Evolutionary conservation across 2,329 filamentous ascomycete genomes (phyloP).

Genomic region (Fusarium lyarnte): DNA sequence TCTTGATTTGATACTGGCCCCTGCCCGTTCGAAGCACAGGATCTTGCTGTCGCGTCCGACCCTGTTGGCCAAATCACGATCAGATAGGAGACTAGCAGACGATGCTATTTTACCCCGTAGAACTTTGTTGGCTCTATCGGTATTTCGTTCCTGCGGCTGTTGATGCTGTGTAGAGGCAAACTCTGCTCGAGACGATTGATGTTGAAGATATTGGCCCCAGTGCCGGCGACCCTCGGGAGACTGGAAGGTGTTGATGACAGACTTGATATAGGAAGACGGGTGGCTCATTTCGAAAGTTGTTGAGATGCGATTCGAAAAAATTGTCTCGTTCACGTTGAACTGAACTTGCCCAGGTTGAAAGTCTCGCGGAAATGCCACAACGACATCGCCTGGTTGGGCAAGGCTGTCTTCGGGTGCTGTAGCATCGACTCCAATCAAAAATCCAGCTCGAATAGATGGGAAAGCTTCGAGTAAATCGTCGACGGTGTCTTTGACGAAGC

Average conservation of each 20-base stretch:
- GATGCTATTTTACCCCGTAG: not conserved
- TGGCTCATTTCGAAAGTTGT: not conserved
- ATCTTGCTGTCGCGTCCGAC: not conserved
- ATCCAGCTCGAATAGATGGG: not conserved
- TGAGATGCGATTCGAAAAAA: accelerated
- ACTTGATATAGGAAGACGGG: accelerated
- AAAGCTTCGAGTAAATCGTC: not conserved
- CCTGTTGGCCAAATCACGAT: accelerated
- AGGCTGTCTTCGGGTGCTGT: not conserved
- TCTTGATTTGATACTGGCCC: not conserved
- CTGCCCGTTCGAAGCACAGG: not conserved
- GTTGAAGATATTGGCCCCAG: not conserved
- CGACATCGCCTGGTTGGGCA: not conserved
- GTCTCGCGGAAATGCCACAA: not conserved
- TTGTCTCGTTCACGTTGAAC: not conserved
- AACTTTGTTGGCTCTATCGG: not conserved
- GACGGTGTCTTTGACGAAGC: accelerated
- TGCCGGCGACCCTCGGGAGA: no score
- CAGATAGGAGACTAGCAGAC: accelerated
- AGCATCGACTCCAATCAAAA: not conserved
- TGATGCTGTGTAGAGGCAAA: not conserved
- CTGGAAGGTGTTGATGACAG: no score
- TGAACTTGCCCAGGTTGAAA: not conserved
- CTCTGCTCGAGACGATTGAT: not conserved
- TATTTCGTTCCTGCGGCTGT: not conserved